Evolutionary conservation across 805 yeast species (phyloP).

Genomic region (Candida orba): DNA sequence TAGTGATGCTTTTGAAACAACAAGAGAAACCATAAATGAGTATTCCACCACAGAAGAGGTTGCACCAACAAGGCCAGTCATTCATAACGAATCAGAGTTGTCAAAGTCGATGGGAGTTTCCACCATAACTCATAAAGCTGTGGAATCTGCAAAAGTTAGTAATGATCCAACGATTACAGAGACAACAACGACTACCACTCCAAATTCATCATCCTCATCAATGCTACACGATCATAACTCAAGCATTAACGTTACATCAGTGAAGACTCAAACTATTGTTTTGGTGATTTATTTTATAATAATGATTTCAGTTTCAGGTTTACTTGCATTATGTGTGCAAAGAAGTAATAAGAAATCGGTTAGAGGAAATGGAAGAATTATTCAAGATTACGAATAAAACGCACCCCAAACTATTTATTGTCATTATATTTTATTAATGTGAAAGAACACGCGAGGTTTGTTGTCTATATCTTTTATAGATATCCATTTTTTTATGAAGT

Average conservation of each 20-base stretch:
- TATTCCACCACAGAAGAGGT: background rate
- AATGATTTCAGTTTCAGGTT: slow-evolving; percentile 10
- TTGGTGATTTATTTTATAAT: slow-evolving; percentile 27
- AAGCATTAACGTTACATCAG: slow-evolving; percentile 7
- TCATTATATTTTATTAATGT: too few relatives aligned
- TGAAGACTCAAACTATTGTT: slow-evolving; percentile 18
- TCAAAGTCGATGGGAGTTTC: too few relatives aligned
- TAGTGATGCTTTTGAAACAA: too few relatives aligned
- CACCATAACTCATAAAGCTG: too few relatives aligned
- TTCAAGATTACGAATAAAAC: background rate
- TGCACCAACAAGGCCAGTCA: too few relatives aligned
- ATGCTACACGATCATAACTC: background rate
- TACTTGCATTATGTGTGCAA: slow-evolving; percentile 3
- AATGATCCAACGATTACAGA: too few relatives aligned
- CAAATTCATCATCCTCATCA: background rate
- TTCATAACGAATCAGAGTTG: too few relatives aligned
- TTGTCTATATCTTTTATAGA: too few relatives aligned
- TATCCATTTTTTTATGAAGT: too few relatives aligned
- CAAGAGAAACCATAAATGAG: too few relatives aligned
- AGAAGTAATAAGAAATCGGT: background rate
- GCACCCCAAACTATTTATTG: background rate
- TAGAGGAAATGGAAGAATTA: background rate
- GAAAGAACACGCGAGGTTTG: too few relatives aligned
- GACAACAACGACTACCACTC: background rate
- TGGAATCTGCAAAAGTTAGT: too few relatives aligned